These are phyloP conservation scores for Phaffomyces opuntiae DNA, from an alignment of 805 yeast genomes.

Conservation along the genomic window DNA sequence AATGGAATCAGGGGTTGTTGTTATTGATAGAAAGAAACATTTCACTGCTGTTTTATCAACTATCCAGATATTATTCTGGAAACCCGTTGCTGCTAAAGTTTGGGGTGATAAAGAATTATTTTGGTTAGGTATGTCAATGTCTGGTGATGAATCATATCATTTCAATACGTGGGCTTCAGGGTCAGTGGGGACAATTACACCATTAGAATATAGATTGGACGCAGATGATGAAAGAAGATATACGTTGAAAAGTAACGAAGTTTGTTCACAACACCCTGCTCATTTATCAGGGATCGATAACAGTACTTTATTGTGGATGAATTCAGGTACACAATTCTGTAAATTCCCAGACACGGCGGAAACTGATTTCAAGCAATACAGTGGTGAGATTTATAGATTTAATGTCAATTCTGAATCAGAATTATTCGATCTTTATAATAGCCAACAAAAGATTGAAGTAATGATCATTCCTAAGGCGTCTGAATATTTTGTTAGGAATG, in stretches of 20 bases:
- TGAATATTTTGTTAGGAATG: constrained; percentile 25
- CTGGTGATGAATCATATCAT: constrained; percentile 47
- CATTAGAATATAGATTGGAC: constrained; percentile 12
- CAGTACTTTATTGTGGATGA: constrained; percentile 47
- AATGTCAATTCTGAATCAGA: constrained; percentile 12
- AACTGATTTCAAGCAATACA: constrained; percentile 24
- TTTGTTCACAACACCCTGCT: constrained; percentile 57
- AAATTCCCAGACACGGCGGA: constrained; percentile 25
- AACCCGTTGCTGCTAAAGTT: constrained; percentile 35
- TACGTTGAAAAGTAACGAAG: constrained; percentile 28
- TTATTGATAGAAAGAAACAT: constrained; percentile 40
- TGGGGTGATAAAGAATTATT: constrained; percentile 68
- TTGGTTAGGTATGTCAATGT: constrained; percentile 52
- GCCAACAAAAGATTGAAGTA: constrained; percentile 33
- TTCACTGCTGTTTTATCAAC: constrained; percentile 42
- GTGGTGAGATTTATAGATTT: constrained; percentile 7
- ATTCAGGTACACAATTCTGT: constrained; percentile 51
- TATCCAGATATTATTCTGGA: constrained; percentile 31
- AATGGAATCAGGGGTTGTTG: constrained; percentile 41
- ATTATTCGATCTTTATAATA: constrained; percentile 26
- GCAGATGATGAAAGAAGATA: constrained; percentile 11
- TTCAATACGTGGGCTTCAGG: constrained; percentile 51
- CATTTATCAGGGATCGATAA: constrained; percentile 45
- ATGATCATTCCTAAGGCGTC: constrained; percentile 46
- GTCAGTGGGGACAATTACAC: constrained; percentile 42